These are phyloP conservation scores for Filobasidium uniguttulatum DNA, from an alignment of 1,284 basidiomycete species.

Conservation along the genomic window DNA sequence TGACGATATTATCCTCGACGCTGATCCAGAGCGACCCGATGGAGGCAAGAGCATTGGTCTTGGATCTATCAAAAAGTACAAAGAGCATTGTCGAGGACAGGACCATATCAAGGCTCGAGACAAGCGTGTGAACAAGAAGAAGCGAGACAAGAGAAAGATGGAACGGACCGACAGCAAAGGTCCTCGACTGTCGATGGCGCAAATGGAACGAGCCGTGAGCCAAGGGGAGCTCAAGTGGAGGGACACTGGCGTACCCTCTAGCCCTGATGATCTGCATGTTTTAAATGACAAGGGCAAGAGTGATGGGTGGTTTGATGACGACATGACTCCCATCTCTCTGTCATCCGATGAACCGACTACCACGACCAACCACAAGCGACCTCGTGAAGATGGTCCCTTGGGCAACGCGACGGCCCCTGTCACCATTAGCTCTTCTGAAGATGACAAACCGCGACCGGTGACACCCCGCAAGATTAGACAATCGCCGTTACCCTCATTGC, in stretches of 20 bases:
- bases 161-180: not conserved
- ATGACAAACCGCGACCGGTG: no score
- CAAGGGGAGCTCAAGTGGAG: not conserved
- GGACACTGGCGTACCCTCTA: not conserved
- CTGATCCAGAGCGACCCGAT: constrained; percentile 2
- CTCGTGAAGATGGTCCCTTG: no score
- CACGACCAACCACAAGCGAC: no score
- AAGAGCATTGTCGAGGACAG: constrained; percentile 5
- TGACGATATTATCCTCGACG: constrained; percentile 2
- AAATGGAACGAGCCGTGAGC: constrained; percentile 5
- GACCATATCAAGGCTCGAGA: constrained; percentile 5
- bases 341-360: no score
- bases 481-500: no score
- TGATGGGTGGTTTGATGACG: no score
- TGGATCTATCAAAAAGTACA: constrained; percentile 4
- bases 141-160: not conserved
- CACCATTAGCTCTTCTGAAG: no score
- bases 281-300: no score
- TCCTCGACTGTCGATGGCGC: constrained; percentile 2
- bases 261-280: no score
- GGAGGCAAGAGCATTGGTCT: constrained; percentile 11
- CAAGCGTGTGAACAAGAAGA: constrained; percentile 3
- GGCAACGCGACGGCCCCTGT: no score
- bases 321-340: no score
- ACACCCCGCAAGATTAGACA: no score